Percentiles rank a stretch among this genome's conserved stretches.
These are phyloP conservation scores for Heritiera littoralis DNA, from an alignment of 345 rosid genomes.

Conservation along the genomic window DNA sequence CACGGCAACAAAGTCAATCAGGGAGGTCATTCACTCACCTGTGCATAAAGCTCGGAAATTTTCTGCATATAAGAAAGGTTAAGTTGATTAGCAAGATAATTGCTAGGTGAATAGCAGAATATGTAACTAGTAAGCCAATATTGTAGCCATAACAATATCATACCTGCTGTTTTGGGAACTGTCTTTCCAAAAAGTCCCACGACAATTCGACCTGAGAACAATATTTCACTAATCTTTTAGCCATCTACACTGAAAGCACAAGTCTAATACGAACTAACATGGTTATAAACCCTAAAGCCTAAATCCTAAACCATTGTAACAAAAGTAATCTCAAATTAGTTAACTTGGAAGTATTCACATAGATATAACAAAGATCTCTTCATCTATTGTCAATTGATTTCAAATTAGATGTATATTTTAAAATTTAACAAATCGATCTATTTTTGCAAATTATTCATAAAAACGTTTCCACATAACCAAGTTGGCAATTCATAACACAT, in stretches of 20 bases:
- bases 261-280: not conserved
- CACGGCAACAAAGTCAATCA: not conserved
- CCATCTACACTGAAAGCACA: not conserved
- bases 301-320: too few relatives aligned
- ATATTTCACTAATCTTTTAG: not conserved
- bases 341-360: too few relatives aligned
- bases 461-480: not conserved
- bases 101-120: not conserved
- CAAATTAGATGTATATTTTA: too few relatives aligned
- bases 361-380: too few relatives aligned
- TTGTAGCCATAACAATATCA: not conserved
- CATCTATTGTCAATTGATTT: too few relatives aligned
- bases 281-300: not conserved
- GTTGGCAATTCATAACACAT: not conserved
- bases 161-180: slow-evolving; percentile 93
- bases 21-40: slow-evolving; percentile 42
- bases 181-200: slow-evolving; percentile 89
- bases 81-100: slow-evolving; percentile 19
- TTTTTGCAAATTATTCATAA: not conserved
- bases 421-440: not conserved
- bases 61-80: slow-evolving; percentile 54
- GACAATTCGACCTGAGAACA: slow-evolving; percentile 69
- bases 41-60: slow-evolving; percentile 98
- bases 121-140: not conserved
- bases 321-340: too few relatives aligned